A percentile compares a stretch with the other conserved stretches of the same genome.
Conservation (phyloP, 345 rosid species). For the Populus ilicifolia region DNA sequence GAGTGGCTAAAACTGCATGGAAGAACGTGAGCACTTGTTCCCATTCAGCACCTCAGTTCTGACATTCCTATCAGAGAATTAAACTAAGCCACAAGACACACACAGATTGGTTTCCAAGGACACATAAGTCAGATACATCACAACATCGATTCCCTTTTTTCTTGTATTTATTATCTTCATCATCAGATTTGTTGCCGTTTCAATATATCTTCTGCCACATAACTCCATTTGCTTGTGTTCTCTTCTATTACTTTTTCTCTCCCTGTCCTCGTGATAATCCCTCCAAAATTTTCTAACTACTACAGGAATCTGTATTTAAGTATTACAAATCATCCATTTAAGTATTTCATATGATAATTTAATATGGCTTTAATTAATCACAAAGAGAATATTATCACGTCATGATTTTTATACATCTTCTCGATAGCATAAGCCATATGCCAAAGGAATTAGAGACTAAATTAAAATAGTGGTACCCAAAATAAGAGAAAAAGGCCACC, state of each 20-base stretch:
- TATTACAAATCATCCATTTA: conserved; percentile 29
- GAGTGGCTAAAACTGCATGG: conserved; percentile 31
- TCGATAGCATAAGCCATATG: conserved; percentile 4
- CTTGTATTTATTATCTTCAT: conserved; percentile 38
- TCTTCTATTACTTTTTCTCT: conserved; percentile 32
- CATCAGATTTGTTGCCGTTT: conserved; percentile 27
- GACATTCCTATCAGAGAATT: conserved; percentile 56
- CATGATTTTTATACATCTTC: conserved; percentile 22
- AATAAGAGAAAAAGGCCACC: neutral
- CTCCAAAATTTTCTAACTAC: conserved; percentile 61
- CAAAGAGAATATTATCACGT: conserved; percentile 49
- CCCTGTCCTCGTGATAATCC: conserved; percentile 35
- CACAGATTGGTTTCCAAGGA: conserved; percentile 20
- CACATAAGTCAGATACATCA: conserved; percentile 52
- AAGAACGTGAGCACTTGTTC: conserved; percentile 41
- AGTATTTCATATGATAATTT: conserved; percentile 30
- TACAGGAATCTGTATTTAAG: conserved; percentile 52
- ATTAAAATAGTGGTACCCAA: neutral
- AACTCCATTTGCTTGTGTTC: conserved; percentile 50
- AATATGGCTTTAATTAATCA: conserved; percentile 16
- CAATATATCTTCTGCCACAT: conserved; percentile 17
- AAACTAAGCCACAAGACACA: conserved; percentile 30
- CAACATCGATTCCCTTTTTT: conserved; percentile 72
- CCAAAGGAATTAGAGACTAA: conserved; percentile 2
- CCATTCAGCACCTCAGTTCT: conserved; percentile 48